phyloP scores from a whole-genome alignment of 106 monocot species.

The Apostasia ramifera region DNA sequence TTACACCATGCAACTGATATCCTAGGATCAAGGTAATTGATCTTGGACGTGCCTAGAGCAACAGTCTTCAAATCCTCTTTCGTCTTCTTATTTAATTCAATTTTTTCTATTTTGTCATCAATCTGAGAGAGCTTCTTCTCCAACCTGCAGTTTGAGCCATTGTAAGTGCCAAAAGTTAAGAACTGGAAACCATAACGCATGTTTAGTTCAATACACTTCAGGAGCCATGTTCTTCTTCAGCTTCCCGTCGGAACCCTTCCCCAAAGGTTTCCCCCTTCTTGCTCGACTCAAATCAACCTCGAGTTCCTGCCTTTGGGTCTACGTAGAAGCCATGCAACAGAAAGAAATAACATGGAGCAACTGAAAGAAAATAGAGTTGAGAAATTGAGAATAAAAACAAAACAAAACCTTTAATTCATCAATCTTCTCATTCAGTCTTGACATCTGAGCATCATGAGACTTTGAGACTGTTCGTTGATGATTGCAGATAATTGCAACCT shows the following conservation, averaged over 20 bases:
- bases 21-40: conserved; percentile 91
- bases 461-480: conserved; percentile 92
- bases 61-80: conserved; percentile 90
- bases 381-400: not conserved
- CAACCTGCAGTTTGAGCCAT: conserved; percentile 42
- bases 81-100: conserved; percentile 57
- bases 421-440: conserved; percentile 77
- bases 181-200: not conserved
- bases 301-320: conserved; percentile 67
- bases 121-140: conserved; percentile 55
- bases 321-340: not conserved
- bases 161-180: not conserved
- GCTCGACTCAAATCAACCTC: conserved; percentile 65
- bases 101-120: conserved; percentile 65
- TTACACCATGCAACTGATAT: conserved; percentile 93
- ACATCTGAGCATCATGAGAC: conserved; percentile 84
- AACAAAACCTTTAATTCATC: conserved; percentile 62
- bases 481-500: conserved; percentile 97
- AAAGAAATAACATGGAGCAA: not conserved
- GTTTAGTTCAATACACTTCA: conserved; percentile 52
- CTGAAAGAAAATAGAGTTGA: not conserved
- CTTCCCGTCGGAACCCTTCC: conserved; percentile 69
- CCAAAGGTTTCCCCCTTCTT: conserved; percentile 69
- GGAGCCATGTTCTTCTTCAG: conserved; percentile 56
- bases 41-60: conserved; percentile 86